phyloP scores from a whole-genome alignment of 2,329 filamentous ascomycete species.

The Thelonectria blattea region DNA sequence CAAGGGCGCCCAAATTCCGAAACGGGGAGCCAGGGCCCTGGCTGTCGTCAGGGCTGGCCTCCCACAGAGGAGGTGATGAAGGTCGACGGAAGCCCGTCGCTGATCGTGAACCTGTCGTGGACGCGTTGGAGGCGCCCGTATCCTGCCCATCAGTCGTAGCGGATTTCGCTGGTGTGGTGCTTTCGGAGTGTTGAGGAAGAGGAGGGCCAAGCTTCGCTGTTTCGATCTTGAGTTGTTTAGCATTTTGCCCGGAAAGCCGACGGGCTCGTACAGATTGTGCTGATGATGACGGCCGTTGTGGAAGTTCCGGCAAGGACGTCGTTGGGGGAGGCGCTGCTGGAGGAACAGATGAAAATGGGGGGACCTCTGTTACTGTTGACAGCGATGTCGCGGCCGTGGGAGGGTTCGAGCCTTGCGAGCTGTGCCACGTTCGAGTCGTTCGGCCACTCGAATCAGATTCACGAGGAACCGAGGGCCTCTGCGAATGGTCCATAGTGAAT shows the following conservation, averaged over 20 bases:
- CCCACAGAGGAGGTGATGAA: conserved; percentile 37
- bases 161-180: conserved; percentile 21
- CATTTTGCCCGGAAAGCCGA: conserved; percentile 79
- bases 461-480: conserved; percentile 70
- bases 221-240: conserved; percentile 88
- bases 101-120: conserved; percentile 16
- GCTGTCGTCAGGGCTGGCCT: conserved; percentile 38
- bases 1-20: conserved; percentile 40
- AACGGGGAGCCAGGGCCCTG: conserved; percentile 41
- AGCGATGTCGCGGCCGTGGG: conserved; percentile 46
- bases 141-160: conserved; percentile 21
- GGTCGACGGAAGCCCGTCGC: conserved; percentile 25
- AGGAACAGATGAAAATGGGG: conserved; percentile 30
- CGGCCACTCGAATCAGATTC: conserved; percentile 83
- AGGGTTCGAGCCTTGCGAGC: conserved; percentile 75
- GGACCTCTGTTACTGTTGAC: conserved; percentile 73
- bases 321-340: conserved; percentile 56
- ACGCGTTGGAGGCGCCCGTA: conserved; percentile 3
- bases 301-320: conserved; percentile 53
- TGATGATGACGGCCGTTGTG: conserved; percentile 41
- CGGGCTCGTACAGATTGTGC: conserved; percentile 71
- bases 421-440: conserved; percentile 82
- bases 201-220: conserved; percentile 55
- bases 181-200: conserved; percentile 25
- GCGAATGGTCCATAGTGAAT: conserved; percentile 65